phyloP scores from a whole-genome alignment of 179 eudicot species.

The Spergularia azorica region DNA sequence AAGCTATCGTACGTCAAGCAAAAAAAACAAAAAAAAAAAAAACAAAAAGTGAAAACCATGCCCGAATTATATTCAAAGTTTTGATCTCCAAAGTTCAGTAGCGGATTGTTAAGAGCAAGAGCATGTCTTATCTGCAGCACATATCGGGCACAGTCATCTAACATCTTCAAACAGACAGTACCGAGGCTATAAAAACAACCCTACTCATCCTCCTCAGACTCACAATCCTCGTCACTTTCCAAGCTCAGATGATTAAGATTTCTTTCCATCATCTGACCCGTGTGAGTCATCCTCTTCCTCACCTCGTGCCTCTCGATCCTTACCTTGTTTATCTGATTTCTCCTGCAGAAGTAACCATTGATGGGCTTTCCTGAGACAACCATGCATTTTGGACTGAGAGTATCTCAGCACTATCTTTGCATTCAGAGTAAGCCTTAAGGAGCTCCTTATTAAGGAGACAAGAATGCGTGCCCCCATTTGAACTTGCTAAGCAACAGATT shows the following conservation, averaged over 20 bases:
- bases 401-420: constrained; percentile 76
- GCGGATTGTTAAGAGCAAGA: neutral
- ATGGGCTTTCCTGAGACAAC: constrained; percentile 62
- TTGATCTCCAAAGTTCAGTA: neutral
- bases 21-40: too few relatives aligned
- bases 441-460: constrained; percentile 95
- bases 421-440: constrained; percentile 71
- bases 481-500: constrained; percentile 76
- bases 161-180: neutral
- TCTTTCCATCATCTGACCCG: constrained; percentile 86
- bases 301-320: constrained; percentile 16
- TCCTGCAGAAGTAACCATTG: constrained; percentile 26
- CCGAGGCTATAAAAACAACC: neutral
- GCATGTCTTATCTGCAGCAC: too few relatives aligned
- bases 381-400: constrained; percentile 80
- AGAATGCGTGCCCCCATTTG: constrained; percentile 98
- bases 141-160: neutral
- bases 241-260: constrained; percentile 71
- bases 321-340: constrained; percentile 24
- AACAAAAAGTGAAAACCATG: neutral
- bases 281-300: constrained; percentile 44
- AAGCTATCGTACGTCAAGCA: too few relatives aligned
- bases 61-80: too few relatives aligned
- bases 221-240: constrained; percentile 58
- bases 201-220: constrained; percentile 35